Evolutionary conservation across 2,329 filamentous ascomycete genomes (phyloP), one percentile per base, ranked within the genome.

Genomic region (Alternaria sp.): DNA sequence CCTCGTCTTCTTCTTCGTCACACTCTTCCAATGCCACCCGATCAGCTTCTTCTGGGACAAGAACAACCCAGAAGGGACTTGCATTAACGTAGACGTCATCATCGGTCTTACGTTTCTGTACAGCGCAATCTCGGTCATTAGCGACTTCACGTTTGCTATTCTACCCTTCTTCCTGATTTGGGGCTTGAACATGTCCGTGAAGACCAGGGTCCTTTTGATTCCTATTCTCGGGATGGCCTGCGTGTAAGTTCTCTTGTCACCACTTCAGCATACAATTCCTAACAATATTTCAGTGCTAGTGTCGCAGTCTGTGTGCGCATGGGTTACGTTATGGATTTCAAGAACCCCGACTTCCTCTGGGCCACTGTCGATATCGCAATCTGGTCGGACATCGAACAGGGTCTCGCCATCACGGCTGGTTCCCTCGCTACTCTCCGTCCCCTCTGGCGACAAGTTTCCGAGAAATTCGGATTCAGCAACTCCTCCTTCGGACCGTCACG

Each of bases 121-220:
- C 73, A 83, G 83, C 44, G 80, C 78, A 19, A 71, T 86, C 28
- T 81, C 79, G 25, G 83, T 82, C 7, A 61, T 82, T 6, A 81
- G 79, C 46, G 85, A 88, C 64, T 83, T 84, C 75, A 80, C 80
- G 1, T 79, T 87, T 12, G 85, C 83, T 2, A 69, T 85, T 4
- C 71, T 88, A 5, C 86, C 86, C 0, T 79, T 86, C 7, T 81
- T 81, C 12, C 81, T 88, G 43, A 77, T 88, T 0, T 86, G 84
- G 83, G 76, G 82, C 19, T 77, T 87, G 36, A 81, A 84, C 61
- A 84, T 87, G 76, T 83, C 82, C 45, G 73, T 72, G 43, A 77
- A 79, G 40, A 84, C 82, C 4, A 87, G 86, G 67, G 56, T 82
- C 6, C 77, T 82, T 15, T 78, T 87, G 26, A 81, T 80, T 5